phyloP scores from a whole-genome alignment of 305 asterid genomes.

The Fraxinus latifolia region DNA sequence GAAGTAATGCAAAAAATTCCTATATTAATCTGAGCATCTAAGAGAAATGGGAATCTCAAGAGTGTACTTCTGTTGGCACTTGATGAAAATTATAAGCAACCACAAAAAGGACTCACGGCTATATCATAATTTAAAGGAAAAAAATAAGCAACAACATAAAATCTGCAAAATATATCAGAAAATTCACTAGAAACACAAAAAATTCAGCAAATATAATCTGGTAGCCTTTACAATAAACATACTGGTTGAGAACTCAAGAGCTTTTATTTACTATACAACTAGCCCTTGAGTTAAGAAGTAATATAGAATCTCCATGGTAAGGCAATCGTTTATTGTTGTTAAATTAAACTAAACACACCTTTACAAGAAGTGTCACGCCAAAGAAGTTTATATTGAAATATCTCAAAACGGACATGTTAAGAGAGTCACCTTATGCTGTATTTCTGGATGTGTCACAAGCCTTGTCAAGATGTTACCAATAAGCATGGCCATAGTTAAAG shows the following conservation, averaged over 20 bases:
- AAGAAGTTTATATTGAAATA: background rate
- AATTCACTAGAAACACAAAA: background rate
- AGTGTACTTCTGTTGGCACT: background rate
- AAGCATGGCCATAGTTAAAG: slow-evolving; percentile 41
- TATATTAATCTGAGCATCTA: background rate
- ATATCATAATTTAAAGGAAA: background rate
- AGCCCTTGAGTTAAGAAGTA: background rate
- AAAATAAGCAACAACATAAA: background rate
- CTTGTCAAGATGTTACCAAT: slow-evolving; percentile 41
- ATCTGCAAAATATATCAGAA: background rate
- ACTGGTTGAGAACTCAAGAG: background rate
- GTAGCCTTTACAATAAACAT: background rate
- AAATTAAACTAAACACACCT: background rate
- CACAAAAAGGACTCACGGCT: background rate
- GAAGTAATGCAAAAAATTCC: background rate
- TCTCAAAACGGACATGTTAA: background rate
- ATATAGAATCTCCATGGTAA: slow-evolving; percentile 10
- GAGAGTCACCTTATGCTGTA: slow-evolving; percentile 39
- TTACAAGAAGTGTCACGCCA: background rate
- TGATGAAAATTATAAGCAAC: background rate
- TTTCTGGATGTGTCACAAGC: slow-evolving; percentile 37
- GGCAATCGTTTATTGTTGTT: slow-evolving; percentile 9
- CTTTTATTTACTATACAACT: background rate
- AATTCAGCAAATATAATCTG: background rate
- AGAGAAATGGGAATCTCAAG: background rate